These are phyloP conservation scores for Hyparrhenia diplandra DNA, from an alignment of 176 grass and related monocot species.

Conservation along the genomic window DNA sequence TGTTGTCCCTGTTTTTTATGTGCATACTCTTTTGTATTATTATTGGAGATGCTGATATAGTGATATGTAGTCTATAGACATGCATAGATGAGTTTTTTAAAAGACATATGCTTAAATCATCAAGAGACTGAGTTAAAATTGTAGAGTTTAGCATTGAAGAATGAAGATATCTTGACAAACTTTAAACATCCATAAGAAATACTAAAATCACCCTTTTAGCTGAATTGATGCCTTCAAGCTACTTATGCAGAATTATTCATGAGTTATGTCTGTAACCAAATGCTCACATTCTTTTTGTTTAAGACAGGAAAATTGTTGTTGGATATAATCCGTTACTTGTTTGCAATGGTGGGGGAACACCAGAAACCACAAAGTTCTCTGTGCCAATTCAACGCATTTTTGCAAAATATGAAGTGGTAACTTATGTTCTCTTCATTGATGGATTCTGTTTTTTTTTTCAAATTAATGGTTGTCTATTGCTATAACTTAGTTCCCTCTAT, in stretches of 20 bases:
- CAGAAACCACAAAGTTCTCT: not conserved
- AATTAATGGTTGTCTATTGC: no score
- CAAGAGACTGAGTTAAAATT: not conserved
- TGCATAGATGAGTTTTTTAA: not conserved
- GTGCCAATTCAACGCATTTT: conserved; percentile 18
- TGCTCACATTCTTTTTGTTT: conserved; percentile 8
- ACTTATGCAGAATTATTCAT: not conserved
- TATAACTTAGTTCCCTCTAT: not conserved
- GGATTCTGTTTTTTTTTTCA: not conserved
- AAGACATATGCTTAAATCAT: not conserved
- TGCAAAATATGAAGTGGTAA: conserved; percentile 49
- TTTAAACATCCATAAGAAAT: not conserved
- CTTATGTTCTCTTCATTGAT: not conserved
- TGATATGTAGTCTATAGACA: not conserved
- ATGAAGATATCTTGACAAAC: not conserved
- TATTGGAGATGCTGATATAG: not conserved
- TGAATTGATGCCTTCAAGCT: not conserved
- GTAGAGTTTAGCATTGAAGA: not conserved
- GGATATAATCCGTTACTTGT: conserved; percentile 35
- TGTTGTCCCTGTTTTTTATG: not conserved
- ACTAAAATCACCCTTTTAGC: not conserved
- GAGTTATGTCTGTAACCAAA: not conserved
- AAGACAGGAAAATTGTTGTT: conserved; percentile 54
- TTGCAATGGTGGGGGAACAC: not conserved
- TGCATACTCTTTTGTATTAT: not conserved